Evolutionary conservation across 345 rosid genomes (phyloP), one percentile per base, ranked within the genome.

Genomic region (Garcia nutans): DNA sequence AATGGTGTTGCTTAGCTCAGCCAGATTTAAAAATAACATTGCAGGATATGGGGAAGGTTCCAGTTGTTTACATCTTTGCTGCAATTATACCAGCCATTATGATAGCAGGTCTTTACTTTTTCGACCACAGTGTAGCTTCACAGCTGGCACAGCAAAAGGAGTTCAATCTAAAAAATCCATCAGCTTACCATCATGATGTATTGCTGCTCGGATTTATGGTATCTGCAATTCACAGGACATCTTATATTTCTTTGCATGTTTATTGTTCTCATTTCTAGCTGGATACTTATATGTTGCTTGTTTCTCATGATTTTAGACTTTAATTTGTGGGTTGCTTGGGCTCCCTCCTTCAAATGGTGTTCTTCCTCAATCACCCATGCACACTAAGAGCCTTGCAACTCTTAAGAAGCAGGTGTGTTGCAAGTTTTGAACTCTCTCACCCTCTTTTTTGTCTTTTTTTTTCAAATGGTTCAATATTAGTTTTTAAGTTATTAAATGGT

Each of bases 291-390:
- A 26, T 37, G 50, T 54, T 60, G 58, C 22, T 71, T 76, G 72
- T 57, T 71, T 4, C 41, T 76, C 44, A 44, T 77, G 69, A 61
- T 79, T 81, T 74, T 82, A 94, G 97, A 89, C 98, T 33, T 83
- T 91, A 84, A 78, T 91, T 73, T 89, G 97, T 65, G 98, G 97
- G 73, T 71, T 94, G 76, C 89, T 92, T 73, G 97, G 98, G 26
- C 87, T 94, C 54, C 94, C 97, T 74, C 97, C 98, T 59, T 92
- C 97, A 70, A 94, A 92, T 72, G 98, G 94, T 70, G 98, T 92
- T 58, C 86, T 90, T n/a, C 98, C 97, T 23, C 96, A 91, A 58
- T 90, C 97, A 70, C 96, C 97, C 65, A 91, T 91, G 96, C 97
- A 94, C 83, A 88, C 97, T 7, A 94, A 90, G 85, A 92, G 93